Evolutionary conservation across 169 alveolate species (phyloP), one percentile per base, ranked within the genome.

Genomic region (Eimeria tenella): DNA sequence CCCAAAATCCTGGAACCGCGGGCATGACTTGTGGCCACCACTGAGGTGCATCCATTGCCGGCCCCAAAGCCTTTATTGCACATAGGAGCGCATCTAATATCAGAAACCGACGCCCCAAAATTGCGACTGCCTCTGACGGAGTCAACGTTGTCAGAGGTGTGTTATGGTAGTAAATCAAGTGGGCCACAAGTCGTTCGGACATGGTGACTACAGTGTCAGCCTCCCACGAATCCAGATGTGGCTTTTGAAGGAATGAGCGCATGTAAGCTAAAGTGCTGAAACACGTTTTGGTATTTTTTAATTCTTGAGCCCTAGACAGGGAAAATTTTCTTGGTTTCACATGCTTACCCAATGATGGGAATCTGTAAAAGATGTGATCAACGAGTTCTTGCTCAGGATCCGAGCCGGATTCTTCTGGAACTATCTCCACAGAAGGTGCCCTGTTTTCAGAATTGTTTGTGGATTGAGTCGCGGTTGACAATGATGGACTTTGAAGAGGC

Each of bases 21-120:
- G 42, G 15, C 1, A 15, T 25, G 74, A 63, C 42, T 25, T 63
- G 15, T 9, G 15, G 25, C 74, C 74, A 63, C 74, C 74, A 63
- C 21, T 6, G 15, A 5, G 5, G 1, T 11, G 74, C 74, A 1
- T 17, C 25, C 74, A 63, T 63, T 25, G 74, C 74, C 5, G 74
- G 74, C 21, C 74, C 74, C 74, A 63, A 63, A 63, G 21, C 23
- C 23, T 63, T 4, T 19, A 63, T 63, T 63, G 74, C 74, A 17
- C 23, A 63, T 25, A 63, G 42, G 21, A 63, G 23, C 21, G 74
- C 17, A 15, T 63, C 74, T 8, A 63, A 25, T 25, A 63, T 63
- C 42, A 63, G 74, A 25, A 19, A 63, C 21, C 74, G 74, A 63
- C 74, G 74, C 23, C 74, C 74, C 21, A 63, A 63, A 63, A 63